Base-by-base conservation (phyloP, 176 grass and related monocot genomes). In the Rhynchospora pubera region DNA sequence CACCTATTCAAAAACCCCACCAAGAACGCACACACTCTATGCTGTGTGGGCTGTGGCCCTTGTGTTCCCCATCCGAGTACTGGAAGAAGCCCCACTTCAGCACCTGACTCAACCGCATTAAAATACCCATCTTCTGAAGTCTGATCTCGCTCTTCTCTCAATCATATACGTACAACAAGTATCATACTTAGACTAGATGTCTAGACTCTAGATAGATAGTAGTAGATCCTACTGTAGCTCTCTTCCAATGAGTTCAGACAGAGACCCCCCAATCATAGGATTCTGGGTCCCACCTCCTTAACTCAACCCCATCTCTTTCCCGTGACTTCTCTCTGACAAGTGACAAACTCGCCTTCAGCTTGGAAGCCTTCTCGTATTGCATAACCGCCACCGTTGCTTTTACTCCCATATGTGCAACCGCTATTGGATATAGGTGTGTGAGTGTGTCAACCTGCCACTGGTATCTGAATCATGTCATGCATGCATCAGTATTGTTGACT, bases 331-430 rank as follows among this genome's bases (percentile, higher is more conserved):
- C 26, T 50, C 69, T 74, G 69, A 19, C 34, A 39, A 39, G 0
- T 2, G 34, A 39, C 34, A 39, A 39, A 39, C 45, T 65, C 62
- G 5, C 5, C 34, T 39, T 11, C 7, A 30, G 24, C 24, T 65
- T 65, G 23, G 62, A 39, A 6, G 23, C 24, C 62, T 65, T 32
- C 14, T 50, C 21, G 12, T 15, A 52, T 51, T 52, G 22, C 70
- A 74, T 74, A 74, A 74, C 70, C 46, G 70, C 46, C 70, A 74
- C 70, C 70, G 51, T 74, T 77, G 72, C 15, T 74, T 74, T 74
- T 15, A 67, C 64, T 67, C 13, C 5, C 55, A 57, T 2, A 68
- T 18, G 44, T 9, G n/a, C 65, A 69, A 45, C 39, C 39, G 66
- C 34, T 44, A 43, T 42, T 44, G 65, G 65, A 45, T n/a, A 55